A percentile compares a stretch with the other conserved stretches of the same genome.
Conservation (phyloP, 2,329 filamentous ascomycete genomes). For the Rhinocladiella mackenziei region DNA sequence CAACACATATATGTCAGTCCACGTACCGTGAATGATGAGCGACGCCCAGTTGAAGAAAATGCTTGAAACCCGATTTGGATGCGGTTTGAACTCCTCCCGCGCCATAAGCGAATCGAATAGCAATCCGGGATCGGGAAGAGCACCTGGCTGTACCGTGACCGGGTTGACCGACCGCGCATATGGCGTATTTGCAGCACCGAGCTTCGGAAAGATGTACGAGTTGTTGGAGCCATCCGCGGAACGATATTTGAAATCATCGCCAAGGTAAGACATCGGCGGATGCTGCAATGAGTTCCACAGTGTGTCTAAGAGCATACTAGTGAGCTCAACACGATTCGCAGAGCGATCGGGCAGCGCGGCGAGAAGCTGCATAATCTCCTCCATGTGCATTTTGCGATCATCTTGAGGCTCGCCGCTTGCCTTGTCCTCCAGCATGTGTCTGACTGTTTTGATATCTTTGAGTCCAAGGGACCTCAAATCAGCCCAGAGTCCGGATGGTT, state of each 20-base stretch:
- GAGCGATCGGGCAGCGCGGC: slow-evolving; percentile 61
- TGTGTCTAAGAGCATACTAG: slow-evolving; percentile 63
- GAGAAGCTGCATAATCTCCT: slow-evolving; percentile 66
- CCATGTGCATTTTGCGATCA: slow-evolving; percentile 75
- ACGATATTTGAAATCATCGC: slow-evolving; percentile 60
- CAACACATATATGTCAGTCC: too few species aligned
- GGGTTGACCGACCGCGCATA: slow-evolving; percentile 65
- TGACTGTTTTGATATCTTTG: slow-evolving; percentile 60
- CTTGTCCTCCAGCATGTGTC: slow-evolving; percentile 59
- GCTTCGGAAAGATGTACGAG: slow-evolving; percentile 61
- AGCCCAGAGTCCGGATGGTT: slow-evolving; percentile 50
- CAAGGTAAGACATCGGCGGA: slow-evolving; percentile 58
- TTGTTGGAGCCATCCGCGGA: slow-evolving; percentile 68
- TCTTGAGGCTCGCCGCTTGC: slow-evolving; percentile 62
- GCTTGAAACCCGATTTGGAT: slow-evolving; percentile 69
- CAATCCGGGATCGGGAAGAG: slow-evolving; percentile 61
- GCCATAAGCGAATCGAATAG: slow-evolving; percentile 45
- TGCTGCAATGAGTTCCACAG: slow-evolving; percentile 71
- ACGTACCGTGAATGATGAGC: slow-evolving; percentile 65
- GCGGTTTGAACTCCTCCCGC: slow-evolving; percentile 44
- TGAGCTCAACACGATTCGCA: slow-evolving; percentile 58
- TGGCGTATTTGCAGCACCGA: slow-evolving; percentile 63
- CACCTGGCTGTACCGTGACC: slow-evolving; percentile 51
- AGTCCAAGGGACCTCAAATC: slow-evolving; percentile 57
- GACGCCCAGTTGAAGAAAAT: slow-evolving; percentile 70